A percentile compares a stretch with the other conserved stretches of the same genome.
phyloP scores from a whole-genome alignment of 2,329 filamentous ascomycete genomes.

The Cordyceps javanica region DNA sequence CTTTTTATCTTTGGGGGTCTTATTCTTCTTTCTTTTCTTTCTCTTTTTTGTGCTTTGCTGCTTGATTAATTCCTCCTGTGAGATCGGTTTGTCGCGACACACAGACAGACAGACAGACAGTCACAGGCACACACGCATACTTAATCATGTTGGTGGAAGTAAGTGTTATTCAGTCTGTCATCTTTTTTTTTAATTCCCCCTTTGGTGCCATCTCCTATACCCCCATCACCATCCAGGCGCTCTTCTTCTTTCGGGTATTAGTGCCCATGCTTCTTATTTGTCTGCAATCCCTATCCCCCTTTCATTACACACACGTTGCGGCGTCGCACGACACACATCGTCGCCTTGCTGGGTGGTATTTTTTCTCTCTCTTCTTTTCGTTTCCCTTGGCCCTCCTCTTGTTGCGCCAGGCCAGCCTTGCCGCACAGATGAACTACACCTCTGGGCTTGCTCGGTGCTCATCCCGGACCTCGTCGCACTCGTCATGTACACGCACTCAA shows the following conservation, averaged over 20 bases:
- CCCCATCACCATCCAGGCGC: background rate
- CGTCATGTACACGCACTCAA: background rate
- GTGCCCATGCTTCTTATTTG: background rate
- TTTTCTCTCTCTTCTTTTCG: background rate
- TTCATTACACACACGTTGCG: constrained; percentile 1
- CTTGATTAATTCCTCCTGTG: background rate
- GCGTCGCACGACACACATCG: constrained; percentile 1
- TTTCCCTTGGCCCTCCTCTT: no score
- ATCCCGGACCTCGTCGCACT: background rate
- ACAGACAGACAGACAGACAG: background rate
- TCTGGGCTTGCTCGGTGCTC: background rate
- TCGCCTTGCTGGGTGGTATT: constrained; percentile 8
- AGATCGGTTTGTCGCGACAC: background rate
- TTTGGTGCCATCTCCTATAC: background rate
- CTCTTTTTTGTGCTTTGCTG: background rate
- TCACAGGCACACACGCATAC: background rate
- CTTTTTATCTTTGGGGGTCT: background rate
- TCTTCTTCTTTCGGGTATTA: constrained; percentile 9
- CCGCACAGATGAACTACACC: background rate
- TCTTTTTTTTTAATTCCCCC: constrained; percentile 13
- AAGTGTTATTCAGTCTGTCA: constrained; percentile 22
- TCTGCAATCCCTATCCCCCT: background rate
- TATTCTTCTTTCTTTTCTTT: background rate
- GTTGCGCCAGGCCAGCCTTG: constrained; percentile 16
- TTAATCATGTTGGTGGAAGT: constrained; percentile 32